A percentile compares a stretch with the other conserved stretches of the same genome.
These are phyloP conservation scores for Colletotrichum spinosum DNA, from an alignment of 2,329 filamentous ascomycete species.

Conservation along the genomic window DNA sequence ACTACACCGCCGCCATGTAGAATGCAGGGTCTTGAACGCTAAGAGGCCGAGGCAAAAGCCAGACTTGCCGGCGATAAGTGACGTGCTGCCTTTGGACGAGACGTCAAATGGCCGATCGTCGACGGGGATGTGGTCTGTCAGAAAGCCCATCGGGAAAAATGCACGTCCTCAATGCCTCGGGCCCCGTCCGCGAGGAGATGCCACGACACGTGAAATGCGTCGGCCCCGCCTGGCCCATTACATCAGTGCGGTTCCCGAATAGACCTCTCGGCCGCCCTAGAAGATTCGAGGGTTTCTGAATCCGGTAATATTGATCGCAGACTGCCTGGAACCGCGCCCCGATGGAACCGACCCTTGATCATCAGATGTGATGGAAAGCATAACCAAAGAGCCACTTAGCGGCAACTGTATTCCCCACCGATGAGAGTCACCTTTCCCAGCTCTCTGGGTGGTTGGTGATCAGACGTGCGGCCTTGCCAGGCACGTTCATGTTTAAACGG, in stretches of 20 bases:
- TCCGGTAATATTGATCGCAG: constrained; percentile 11
- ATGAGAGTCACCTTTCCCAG: too few species aligned
- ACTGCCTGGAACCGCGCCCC: not conserved
- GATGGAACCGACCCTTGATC: not conserved
- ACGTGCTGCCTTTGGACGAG: constrained; percentile 20
- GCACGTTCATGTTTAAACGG: constrained; percentile 3
- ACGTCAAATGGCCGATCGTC: constrained; percentile 21
- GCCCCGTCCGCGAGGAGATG: not conserved
- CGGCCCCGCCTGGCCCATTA: constrained; percentile 17
- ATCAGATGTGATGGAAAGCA: not conserved
- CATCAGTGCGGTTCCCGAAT: constrained; percentile 20
- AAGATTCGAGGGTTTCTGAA: constrained; percentile 16
- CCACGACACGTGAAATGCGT: constrained; percentile 8
- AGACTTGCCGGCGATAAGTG: not conserved
- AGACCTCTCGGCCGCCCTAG: not conserved
- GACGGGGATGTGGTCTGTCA: constrained; percentile 7
- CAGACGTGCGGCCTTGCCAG: too few species aligned
- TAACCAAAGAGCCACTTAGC: not conserved
- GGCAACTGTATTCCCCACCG: not conserved
- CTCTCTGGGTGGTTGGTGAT: too few species aligned
- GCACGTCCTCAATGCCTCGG: constrained; percentile 17
- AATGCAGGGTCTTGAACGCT: constrained; percentile 7
- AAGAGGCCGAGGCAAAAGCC: not conserved
- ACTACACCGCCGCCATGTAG: not conserved
- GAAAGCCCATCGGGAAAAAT: not conserved